Evolutionary conservation across 805 yeast species (phyloP), one percentile per base, ranked within the genome.

Genomic region (Candida silvicultrix): DNA sequence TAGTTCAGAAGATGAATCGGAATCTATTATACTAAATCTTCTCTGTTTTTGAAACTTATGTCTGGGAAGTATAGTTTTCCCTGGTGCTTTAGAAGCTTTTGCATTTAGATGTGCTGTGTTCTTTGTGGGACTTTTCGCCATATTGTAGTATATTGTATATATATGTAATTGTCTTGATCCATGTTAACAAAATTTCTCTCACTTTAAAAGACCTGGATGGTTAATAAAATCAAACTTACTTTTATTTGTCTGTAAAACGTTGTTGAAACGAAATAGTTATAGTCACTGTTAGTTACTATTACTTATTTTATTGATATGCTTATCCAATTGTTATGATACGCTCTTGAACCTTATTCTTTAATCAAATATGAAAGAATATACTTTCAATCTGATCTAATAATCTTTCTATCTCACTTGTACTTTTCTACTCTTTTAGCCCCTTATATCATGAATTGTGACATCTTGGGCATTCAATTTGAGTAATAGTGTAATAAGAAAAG

Each of bases 11-110:
- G 39, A 37, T 5, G 64, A 62, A 20, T 71, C 71, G n/a, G 75
- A 70, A 45, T 71, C 72, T 12, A 72, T 58, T 22, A 72, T 54
- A 51, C 74, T 68, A 50, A 72, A 72, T 49, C 70, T 61, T 57
- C 75, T 66, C 41, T 69, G 71, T 46, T 65, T 59, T 41, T 46
- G 42, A 38, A 42, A 40, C 10, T 52, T 50, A 34, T 38, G 44
- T 46, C 46, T 53, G 52, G 58, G 56, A 21, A 55, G 54, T 38
- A 55, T 48, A 34, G 64, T 57, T 49, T 52, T 58, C 15, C 56
- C 66, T 37, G 58, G 61, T 31, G 63, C 64, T 54, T 58, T 56
- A n/a, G 53, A 44, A 34, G 50, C 49, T 39, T 49, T 58, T 43
- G 54, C 59, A 44, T 48, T 65, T 4, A 34, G 47, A 53, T 54